Percentiles rank a stretch among this genome's conserved stretches.
phyloP scores from a whole-genome alignment of 495 filamentous ascomycete species.

The Astrocystis sublimbata region DNA sequence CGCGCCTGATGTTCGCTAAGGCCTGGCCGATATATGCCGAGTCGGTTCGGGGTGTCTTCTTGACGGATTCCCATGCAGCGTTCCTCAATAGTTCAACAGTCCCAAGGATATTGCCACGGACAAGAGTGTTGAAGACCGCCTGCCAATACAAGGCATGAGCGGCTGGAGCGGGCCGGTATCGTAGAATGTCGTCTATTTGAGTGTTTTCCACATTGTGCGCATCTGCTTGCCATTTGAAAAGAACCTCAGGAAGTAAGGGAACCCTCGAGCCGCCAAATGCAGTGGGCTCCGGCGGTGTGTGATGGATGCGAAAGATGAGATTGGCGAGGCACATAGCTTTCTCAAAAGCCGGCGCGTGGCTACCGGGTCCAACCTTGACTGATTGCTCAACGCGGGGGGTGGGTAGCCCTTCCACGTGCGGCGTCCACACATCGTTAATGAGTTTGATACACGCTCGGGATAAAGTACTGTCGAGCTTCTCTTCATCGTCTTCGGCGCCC shows the following conservation, averaged over 20 bases:
- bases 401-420: conserved; percentile 47
- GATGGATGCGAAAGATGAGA: conserved; percentile 71
- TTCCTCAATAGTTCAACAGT: conserved; percentile 63
- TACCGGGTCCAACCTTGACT: conserved; percentile 63
- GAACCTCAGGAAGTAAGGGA: conserved; percentile 64
- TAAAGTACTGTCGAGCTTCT: conserved; percentile 56
- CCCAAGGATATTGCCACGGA: conserved; percentile 69
- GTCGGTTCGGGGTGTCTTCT: conserved; percentile 49
- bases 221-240: conserved; percentile 76
- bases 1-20: conserved; percentile 69
- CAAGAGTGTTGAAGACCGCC: conserved; percentile 61
- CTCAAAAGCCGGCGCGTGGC: conserved; percentile 56
- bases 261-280: conserved; percentile 37
- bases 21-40: conserved; percentile 69
- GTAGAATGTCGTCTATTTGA: conserved; percentile 61
- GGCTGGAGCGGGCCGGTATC: conserved; percentile 67
- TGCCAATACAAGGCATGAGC: conserved; percentile 79
- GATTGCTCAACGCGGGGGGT: conserved; percentile 52
- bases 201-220: conserved; percentile 63
- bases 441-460: conserved; percentile 58
- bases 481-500: conserved; percentile 52
- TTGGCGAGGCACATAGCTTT: conserved; percentile 75
- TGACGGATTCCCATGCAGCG: conserved; percentile 73
- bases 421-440: conserved; percentile 57
- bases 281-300: conserved; percentile 54